Evolutionary conservation across 2,329 filamentous ascomycete genomes (phyloP).

Genomic region (Colletotrichum higginsianum): DNA sequence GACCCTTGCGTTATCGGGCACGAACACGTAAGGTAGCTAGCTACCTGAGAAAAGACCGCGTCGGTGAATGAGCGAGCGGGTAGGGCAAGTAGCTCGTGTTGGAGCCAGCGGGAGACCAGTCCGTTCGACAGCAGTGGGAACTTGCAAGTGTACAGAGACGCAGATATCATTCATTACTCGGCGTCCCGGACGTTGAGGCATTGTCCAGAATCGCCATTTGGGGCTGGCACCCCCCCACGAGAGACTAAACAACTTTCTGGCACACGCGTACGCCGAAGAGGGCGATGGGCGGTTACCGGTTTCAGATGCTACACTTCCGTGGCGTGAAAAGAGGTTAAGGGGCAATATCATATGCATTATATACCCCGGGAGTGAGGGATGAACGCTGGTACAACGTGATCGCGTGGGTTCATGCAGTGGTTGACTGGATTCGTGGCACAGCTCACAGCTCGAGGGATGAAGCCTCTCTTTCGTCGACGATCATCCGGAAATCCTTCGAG

Average conservation of each 20-base stretch:
- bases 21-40: conserved; percentile 9
- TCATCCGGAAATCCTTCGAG: neutral
- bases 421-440: neutral
- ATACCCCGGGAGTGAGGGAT: neutral
- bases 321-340: neutral
- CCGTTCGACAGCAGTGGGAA: conserved; percentile 13
- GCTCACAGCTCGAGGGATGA: neutral
- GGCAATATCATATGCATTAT: neutral
- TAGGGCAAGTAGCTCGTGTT: conserved; percentile 30
- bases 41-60: conserved; percentile 21
- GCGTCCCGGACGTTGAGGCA: conserved; percentile 4
- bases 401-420: neutral
- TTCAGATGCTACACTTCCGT: conserved; percentile 4
- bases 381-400: neutral
- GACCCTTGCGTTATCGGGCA: conserved; percentile 25
- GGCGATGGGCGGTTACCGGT: neutral
- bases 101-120: conserved; percentile 5
- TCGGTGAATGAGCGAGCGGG: conserved; percentile 8
- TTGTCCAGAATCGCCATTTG: neutral
- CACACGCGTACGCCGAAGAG: neutral
- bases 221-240: neutral
- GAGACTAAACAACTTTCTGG: too few species aligned
- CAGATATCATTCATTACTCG: neutral
- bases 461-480: neutral
- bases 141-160: conserved; percentile 1